Evolutionary conservation across 139 green algal genomes (phyloP).

Genomic region (Chlorella vulgaris): DNA sequence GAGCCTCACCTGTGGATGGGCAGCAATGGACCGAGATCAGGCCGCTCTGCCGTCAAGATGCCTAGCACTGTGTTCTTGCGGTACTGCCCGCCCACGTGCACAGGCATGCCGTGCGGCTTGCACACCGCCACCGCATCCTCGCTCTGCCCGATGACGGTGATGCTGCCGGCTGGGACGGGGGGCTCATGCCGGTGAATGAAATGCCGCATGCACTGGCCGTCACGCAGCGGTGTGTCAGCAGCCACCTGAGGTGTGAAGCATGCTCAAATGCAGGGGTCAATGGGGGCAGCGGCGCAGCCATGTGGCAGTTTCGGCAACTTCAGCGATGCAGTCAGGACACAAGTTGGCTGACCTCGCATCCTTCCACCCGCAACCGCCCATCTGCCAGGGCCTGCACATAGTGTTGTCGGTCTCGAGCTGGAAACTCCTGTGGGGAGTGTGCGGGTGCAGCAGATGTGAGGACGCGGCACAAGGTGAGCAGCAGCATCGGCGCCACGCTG

Average conservation of each 20-base stretch:
- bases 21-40: constrained; percentile 70
- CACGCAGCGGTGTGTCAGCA: constrained; percentile 45
- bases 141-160: constrained; percentile 36
- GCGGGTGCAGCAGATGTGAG: background rate
- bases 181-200: constrained; percentile 90
- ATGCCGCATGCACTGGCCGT: constrained; percentile 69
- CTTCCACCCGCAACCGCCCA: constrained; percentile 72
- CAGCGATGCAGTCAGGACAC: too few relatives aligned
- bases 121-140: constrained; percentile 71
- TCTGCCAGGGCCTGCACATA: constrained; percentile 66
- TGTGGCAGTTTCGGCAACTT: too few relatives aligned
- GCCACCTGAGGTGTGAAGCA: background rate
- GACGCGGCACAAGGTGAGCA: background rate
- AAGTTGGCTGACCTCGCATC: constrained; percentile 18
- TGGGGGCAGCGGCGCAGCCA: too few relatives aligned
- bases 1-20: constrained; percentile 60
- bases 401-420: constrained; percentile 58
- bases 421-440: constrained; percentile 70
- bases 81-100: constrained; percentile 92
- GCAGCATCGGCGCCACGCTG: too few relatives aligned
- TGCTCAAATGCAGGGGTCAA: background rate
- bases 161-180: constrained; percentile 58
- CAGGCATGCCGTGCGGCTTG: constrained; percentile 86
- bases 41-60: constrained; percentile 64
- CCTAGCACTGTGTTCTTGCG: constrained; percentile 92